These are phyloP conservation scores for Canna indica DNA, from an alignment of 176 grass and related monocot species.

Conservation along the genomic window DNA sequence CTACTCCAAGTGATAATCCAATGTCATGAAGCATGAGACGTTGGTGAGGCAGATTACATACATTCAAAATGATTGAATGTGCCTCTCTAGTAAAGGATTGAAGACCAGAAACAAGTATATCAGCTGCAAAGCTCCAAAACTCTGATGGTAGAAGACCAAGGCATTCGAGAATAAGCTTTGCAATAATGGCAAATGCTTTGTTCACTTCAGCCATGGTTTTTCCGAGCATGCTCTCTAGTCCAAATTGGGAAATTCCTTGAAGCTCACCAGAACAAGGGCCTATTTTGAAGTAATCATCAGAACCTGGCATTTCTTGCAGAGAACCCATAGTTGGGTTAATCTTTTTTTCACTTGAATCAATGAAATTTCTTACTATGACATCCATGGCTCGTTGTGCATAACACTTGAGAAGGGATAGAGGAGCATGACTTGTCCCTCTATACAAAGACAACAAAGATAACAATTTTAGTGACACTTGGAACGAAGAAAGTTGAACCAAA, in stretches of 20 bases:
- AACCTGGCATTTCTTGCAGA: not conserved
- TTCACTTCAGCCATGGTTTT: slow-evolving; percentile 37
- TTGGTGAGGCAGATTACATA: slow-evolving; percentile 45
- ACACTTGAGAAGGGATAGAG: slow-evolving; percentile 75
- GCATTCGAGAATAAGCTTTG: slow-evolving; percentile 70
- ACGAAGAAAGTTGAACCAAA: slow-evolving; percentile 64
- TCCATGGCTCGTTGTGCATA: slow-evolving; percentile 58
- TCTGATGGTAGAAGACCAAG: slow-evolving; percentile 68
- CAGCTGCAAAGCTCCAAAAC: slow-evolving; percentile 58
- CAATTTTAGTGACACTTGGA: slow-evolving; percentile 55
- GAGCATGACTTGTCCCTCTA: slow-evolving; percentile 51
- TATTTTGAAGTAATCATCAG: not conserved
- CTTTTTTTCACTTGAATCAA: slow-evolving; percentile 33
- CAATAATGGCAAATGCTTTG: slow-evolving; percentile 27
- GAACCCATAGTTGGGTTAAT: too few relatives aligned
- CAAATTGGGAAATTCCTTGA: slow-evolving; percentile 21
- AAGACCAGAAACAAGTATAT: slow-evolving; percentile 70
- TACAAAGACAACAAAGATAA: slow-evolving; percentile 81
- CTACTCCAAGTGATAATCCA: slow-evolving; percentile 71
- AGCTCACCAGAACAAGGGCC: slow-evolving; percentile 7
- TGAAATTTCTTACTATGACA: slow-evolving; percentile 47
- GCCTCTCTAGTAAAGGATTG: slow-evolving; percentile 49
- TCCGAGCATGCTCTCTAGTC: slow-evolving; percentile 18
- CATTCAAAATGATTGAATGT: slow-evolving; percentile 44
- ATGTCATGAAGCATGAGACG: slow-evolving; percentile 93